Evolutionary conservation across 2,329 filamentous ascomycete genomes (phyloP).

Genomic region (Aspergillus viridinutans): DNA sequence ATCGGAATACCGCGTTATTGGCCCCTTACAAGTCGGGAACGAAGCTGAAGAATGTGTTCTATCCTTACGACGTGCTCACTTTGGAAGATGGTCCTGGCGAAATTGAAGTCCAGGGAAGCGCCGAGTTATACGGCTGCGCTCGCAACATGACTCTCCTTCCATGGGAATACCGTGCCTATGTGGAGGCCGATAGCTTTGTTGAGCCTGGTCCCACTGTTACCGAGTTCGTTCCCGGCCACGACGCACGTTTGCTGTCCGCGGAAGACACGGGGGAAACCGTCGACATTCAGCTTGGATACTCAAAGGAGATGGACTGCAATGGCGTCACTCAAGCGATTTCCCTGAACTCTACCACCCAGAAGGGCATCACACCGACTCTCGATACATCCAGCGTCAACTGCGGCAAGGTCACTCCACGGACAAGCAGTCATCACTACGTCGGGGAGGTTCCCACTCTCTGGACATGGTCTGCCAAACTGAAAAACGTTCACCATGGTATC

Average conservation of each 20-base stretch:
- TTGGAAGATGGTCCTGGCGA: conserved; percentile 43
- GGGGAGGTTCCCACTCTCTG: conserved; percentile 49
- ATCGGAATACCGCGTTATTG: conserved; percentile 46
- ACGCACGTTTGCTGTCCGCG: conserved; percentile 51
- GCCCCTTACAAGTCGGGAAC: conserved; percentile 52
- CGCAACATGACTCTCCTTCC: conserved; percentile 47
- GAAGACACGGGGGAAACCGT: conserved; percentile 40
- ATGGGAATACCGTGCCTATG: conserved; percentile 58
- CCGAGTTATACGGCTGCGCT: conserved; percentile 52
- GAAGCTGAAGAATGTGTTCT: conserved; percentile 59
- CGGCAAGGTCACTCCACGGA: not conserved
- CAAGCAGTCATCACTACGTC: conserved; percentile 13
- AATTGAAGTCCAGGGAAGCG: conserved; percentile 47
- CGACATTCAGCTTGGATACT: conserved; percentile 54
- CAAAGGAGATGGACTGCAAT: conserved; percentile 56
- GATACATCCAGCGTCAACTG: conserved; percentile 10
- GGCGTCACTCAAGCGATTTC: conserved; percentile 47
- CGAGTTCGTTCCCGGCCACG: conserved; percentile 57
- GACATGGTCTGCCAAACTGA: conserved; percentile 50
- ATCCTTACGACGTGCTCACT: conserved; percentile 53
- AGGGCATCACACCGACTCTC: conserved; percentile 40
- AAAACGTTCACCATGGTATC: conserved; percentile 56
- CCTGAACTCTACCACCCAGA: conserved; percentile 51
- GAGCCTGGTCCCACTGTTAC: conserved; percentile 55
- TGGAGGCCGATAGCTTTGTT: conserved; percentile 48